Evolutionary conservation across 805 yeast genomes (phyloP).

Genomic region (Diddensiella transvaalensis): DNA sequence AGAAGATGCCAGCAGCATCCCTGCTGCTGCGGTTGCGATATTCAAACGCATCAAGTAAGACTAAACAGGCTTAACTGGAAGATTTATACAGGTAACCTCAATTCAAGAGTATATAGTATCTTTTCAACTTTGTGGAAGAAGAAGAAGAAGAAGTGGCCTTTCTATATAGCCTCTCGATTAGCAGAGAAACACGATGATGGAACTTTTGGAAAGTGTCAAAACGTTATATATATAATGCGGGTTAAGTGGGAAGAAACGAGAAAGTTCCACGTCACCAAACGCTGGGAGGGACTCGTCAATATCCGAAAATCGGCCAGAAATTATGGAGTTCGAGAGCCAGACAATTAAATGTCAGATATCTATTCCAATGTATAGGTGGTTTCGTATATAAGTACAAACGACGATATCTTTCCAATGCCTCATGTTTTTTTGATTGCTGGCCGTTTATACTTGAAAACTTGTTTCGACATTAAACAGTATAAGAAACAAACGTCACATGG

Average conservation of each 20-base stretch:
- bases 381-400: too few relatives aligned
- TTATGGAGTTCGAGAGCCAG: neutral
- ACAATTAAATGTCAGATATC: neutral
- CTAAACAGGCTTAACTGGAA: too few relatives aligned
- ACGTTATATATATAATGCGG: neutral
- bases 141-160: too few relatives aligned
- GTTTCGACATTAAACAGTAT: neutral
- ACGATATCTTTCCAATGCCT: neutral
- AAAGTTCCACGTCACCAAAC: slow-evolving; percentile 4
- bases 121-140: too few relatives aligned
- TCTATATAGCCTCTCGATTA: too few relatives aligned
- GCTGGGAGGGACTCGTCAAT: neutral
- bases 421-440: neutral
- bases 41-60: slow-evolving; percentile 2
- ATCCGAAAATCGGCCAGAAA: neutral
- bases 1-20: neutral
- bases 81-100: too few relatives aligned
- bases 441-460: neutral
- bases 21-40: neutral
- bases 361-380: too few relatives aligned
- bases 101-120: too few relatives aligned
- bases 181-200: too few relatives aligned
- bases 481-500: neutral
- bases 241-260: neutral
- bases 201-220: too few relatives aligned